Evolutionary conservation across 2,329 filamentous ascomycete species (phyloP).

Genomic region (Periconia macrospinosa): DNA sequence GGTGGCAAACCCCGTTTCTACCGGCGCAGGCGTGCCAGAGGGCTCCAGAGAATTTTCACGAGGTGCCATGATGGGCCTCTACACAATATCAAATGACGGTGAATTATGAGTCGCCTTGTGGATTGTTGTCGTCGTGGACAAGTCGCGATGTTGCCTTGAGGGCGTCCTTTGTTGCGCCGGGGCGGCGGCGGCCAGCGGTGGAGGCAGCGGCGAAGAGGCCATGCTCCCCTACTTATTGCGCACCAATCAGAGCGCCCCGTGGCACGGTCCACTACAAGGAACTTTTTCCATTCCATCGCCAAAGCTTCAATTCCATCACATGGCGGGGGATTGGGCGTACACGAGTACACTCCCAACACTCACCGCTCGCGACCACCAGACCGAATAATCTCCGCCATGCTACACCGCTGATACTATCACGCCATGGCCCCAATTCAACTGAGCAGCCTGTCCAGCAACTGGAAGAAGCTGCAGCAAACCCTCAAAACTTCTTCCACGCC

Average conservation of each 20-base stretch:
- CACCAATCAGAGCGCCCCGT: constrained; percentile 10
- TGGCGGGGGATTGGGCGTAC: neutral
- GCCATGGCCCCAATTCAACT: constrained; percentile 46
- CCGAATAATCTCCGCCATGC: constrained; percentile 27
- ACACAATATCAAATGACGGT: constrained; percentile 9
- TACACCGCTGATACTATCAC: constrained; percentile 21
- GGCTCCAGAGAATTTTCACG: constrained; percentile 58
- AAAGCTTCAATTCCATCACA: neutral
- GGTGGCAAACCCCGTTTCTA: constrained; percentile 80
- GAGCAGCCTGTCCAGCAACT: constrained; percentile 60
- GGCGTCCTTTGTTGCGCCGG: constrained; percentile 7
- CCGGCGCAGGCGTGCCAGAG: constrained; percentile 58
- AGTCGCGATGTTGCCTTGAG: constrained; percentile 22
- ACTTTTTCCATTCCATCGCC: constrained; percentile 19
- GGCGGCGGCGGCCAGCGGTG: constrained; percentile 1
- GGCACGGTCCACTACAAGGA: constrained; percentile 11
- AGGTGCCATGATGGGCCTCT: constrained; percentile 53
- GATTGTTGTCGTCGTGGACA: constrained; percentile 33
- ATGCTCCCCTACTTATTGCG: neutral
- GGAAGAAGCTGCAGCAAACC: constrained; percentile 74
- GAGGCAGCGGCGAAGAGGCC: constrained; percentile 10
- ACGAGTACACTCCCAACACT: neutral
- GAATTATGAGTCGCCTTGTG: constrained; percentile 28
- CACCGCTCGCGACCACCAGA: constrained; percentile 15
- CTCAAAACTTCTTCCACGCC: constrained; percentile 40